Conservation (phyloP, 768 basidiomycete species). For the Punctularia strigosozonata region DNA sequence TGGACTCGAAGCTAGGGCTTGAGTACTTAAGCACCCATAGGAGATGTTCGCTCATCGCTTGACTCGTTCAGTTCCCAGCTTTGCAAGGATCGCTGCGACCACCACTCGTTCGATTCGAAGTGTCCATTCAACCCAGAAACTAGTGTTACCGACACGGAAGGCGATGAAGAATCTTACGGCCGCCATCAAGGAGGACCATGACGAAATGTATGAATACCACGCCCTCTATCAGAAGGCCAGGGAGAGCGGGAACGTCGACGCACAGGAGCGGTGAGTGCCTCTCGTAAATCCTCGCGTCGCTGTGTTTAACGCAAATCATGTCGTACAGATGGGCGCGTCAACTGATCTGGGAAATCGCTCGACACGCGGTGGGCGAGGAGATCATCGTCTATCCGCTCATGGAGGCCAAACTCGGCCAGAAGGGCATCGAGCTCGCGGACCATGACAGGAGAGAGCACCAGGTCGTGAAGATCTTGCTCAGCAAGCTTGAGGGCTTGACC, state of each 20-base stretch:
- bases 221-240: conserved; percentile 30
- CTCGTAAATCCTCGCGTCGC: too few relatives aligned
- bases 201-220: conserved; percentile 49
- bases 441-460: conserved; percentile 47
- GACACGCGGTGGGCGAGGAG: conserved; percentile 52
- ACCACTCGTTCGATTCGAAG: background rate
- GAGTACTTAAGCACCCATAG: too few relatives aligned
- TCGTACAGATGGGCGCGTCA: conserved; percentile 49
- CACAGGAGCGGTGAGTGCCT: too few relatives aligned
- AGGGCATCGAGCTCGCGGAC: conserved; percentile 39
- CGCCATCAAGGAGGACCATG: conserved; percentile 37
- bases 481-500: conserved; percentile 32
- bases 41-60: background rate
- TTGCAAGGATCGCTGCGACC: too few relatives aligned
- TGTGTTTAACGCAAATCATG: too few relatives aligned
- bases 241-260: conserved; percentile 34
- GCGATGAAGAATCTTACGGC: conserved; percentile 23
- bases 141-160: conserved; percentile 6
- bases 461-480: conserved; percentile 33
- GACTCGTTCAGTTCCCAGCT: background rate
- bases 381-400: conserved; percentile 53
- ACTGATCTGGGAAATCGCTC: conserved; percentile 48
- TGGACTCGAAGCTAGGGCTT: too few relatives aligned
- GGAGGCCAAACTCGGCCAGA: conserved; percentile 40
- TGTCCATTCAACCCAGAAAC: background rate